Conservation (phyloP, 78 protist species). For the Guillardia theta region DNA sequence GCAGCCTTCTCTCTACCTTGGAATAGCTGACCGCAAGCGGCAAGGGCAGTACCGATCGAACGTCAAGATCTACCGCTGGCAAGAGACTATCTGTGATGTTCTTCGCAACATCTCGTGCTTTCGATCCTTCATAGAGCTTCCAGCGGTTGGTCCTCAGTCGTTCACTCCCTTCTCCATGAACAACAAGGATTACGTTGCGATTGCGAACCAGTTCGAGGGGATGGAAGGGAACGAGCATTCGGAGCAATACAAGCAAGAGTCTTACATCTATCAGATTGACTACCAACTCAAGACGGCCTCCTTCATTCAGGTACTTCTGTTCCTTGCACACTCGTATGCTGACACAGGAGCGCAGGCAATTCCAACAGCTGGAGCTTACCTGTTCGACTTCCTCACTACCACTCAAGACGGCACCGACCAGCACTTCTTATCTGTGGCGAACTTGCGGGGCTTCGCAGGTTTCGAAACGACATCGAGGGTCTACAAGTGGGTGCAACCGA, state of each 20-base stretch:
- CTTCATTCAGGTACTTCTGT: no score
- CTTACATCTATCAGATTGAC: background rate
- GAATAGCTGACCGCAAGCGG: no score
- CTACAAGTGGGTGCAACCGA: no score
- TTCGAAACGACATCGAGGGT: no score
- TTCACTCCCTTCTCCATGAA: background rate
- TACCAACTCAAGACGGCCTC: no score
- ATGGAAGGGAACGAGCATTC: background rate
- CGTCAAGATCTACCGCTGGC: background rate
- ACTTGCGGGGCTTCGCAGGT: background rate
- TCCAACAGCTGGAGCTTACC: background rate
- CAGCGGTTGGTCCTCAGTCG: background rate
- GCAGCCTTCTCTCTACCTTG: no score
- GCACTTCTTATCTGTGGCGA: background rate
- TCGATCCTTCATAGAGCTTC: background rate
- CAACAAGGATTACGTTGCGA: background rate
- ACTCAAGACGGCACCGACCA: no score
- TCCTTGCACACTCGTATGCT: no score
- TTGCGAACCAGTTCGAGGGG: background rate
- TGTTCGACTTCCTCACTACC: background rate
- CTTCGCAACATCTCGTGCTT: background rate
- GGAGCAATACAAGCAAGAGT: background rate
- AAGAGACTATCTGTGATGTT: background rate
- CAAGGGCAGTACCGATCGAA: background rate
- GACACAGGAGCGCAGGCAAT: background rate